These are phyloP conservation scores for Chytriomyces sp. DNA, from an alignment of 192 early-diverging fungal genomes.

Conservation along the genomic window DNA sequence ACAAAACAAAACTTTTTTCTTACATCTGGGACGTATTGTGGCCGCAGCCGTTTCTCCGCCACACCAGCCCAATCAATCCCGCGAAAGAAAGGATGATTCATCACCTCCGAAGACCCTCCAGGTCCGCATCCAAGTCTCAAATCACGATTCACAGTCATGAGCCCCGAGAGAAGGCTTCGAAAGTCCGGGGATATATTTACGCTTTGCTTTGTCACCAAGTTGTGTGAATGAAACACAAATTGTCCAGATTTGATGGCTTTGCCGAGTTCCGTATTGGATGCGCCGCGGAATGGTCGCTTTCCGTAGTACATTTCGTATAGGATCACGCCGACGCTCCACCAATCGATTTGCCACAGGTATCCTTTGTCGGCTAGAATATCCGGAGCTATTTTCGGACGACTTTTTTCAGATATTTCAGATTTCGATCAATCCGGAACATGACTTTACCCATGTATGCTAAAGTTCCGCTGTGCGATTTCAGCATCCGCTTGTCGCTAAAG, in stretches of 20 bases:
- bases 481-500: conserved; percentile 20
- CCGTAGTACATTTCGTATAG: conserved; percentile 90
- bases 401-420: too few relatives aligned
- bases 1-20: conserved; percentile 1
- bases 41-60: conserved; percentile 41
- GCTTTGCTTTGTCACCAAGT: conserved; percentile 38
- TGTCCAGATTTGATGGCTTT: conserved; percentile 63
- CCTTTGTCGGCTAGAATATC: conserved; percentile 41
- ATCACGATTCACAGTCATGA: conserved; percentile 73
- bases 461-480: conserved; percentile 86
- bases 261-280: conserved; percentile 63
- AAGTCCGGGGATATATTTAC: conserved; percentile 28
- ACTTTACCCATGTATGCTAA: conserved; percentile 81
- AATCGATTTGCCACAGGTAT: conserved; percentile 71
- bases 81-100: conserved; percentile 56
- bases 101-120: conserved; percentile 66
- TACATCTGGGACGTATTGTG: conserved; percentile 62
- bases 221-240: conserved; percentile 63
- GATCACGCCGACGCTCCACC: conserved; percentile 91
- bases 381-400: conserved; percentile 30
- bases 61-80: conserved; percentile 58
- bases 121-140: conserved; percentile 78
- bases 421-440: neutral
- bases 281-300: conserved; percentile 70
- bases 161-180: conserved; percentile 37